Conservation (phyloP, 306 rosid genomes). For the Geum urbanum region DNA sequence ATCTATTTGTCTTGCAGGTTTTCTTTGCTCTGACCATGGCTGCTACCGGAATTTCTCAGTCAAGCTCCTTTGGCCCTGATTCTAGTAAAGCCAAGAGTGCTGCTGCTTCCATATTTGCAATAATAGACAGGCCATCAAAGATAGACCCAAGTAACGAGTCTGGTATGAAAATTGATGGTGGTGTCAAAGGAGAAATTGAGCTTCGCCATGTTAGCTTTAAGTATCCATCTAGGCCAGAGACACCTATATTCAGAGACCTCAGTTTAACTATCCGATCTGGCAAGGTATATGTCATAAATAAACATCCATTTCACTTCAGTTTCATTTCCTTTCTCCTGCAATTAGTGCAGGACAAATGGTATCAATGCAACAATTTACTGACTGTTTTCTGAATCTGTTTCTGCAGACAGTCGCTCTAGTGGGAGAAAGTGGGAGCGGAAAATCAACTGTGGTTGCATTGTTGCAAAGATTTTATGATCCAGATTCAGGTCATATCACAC, state of each 20-base stretch:
- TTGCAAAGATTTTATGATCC: conserved; percentile 84
- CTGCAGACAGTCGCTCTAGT: conserved; percentile 73
- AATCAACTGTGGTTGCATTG: conserved; percentile 73
- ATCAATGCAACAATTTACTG: not conserved
- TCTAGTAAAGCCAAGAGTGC: conserved; percentile 56
- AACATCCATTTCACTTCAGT: not conserved
- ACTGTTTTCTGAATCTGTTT: conserved; percentile 2
- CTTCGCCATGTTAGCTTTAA: conserved; percentile 59
- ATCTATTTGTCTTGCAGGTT: conserved; percentile 46
- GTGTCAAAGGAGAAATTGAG: conserved; percentile 55
- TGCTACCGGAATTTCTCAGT: conserved; percentile 56
- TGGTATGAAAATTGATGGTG: conserved; percentile 46
- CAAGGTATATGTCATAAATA: conserved; percentile 42
- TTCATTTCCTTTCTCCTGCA: not conserved
- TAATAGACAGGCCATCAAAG: conserved; percentile 52
- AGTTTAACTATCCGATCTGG: conserved; percentile 60
- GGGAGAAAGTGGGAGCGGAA: conserved; percentile 96
- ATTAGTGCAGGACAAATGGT: not conserved
- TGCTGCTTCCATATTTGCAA: conserved; percentile 56
- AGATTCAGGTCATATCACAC: conserved; percentile 67
- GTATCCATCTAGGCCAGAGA: conserved; percentile 77
- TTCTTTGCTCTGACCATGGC: conserved; percentile 83
- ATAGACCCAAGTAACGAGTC: conserved; percentile 64
- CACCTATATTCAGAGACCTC: conserved; percentile 69
- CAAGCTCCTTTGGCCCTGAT: conserved; percentile 58